Conservation (phyloP, 2,329 filamentous ascomycete genomes). For the Knufia petricola region DNA sequence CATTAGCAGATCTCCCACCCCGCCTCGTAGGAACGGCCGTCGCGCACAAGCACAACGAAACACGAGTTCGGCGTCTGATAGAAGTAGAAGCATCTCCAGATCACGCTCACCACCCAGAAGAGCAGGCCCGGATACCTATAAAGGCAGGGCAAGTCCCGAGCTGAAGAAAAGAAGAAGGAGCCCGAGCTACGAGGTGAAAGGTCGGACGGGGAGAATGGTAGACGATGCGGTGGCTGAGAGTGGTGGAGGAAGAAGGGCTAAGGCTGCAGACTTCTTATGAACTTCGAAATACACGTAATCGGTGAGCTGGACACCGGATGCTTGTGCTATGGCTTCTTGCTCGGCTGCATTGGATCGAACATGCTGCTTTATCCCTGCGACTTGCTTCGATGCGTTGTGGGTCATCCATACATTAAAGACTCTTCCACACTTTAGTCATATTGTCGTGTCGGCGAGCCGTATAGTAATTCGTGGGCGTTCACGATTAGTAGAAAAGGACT, state of each 20-base stretch:
- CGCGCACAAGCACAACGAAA: slow-evolving; percentile 2
- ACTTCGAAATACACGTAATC: not conserved
- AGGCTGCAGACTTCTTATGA: slow-evolving; percentile 7
- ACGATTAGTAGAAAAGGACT: too few species aligned
- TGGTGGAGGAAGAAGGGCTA: slow-evolving; percentile 7
- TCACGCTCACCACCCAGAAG: slow-evolving; percentile 12
- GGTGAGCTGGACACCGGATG: not conserved
- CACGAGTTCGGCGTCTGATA: slow-evolving; percentile 7
- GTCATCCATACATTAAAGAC: too few species aligned
- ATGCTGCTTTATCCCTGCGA: too few species aligned
- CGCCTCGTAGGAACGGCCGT: not conserved
- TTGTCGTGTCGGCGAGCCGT: too few species aligned
- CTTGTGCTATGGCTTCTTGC: not conserved
- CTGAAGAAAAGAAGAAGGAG: slow-evolving; percentile 12
- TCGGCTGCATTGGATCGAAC: too few species aligned
- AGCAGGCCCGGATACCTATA: slow-evolving; percentile 10
- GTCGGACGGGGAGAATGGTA: not conserved
- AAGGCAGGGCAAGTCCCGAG: not conserved
- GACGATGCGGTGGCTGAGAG: not conserved
- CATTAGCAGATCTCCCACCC: slow-evolving; percentile 10
- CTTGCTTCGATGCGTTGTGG: too few species aligned
- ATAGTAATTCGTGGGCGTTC: too few species aligned
- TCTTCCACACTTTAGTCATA: too few species aligned
- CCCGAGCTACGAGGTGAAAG: slow-evolving; percentile 6
- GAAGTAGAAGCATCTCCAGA: slow-evolving; percentile 6